phyloP scores from a whole-genome alignment of 2,329 filamentous ascomycete genomes.

The Coniochaeta sp. region DNA sequence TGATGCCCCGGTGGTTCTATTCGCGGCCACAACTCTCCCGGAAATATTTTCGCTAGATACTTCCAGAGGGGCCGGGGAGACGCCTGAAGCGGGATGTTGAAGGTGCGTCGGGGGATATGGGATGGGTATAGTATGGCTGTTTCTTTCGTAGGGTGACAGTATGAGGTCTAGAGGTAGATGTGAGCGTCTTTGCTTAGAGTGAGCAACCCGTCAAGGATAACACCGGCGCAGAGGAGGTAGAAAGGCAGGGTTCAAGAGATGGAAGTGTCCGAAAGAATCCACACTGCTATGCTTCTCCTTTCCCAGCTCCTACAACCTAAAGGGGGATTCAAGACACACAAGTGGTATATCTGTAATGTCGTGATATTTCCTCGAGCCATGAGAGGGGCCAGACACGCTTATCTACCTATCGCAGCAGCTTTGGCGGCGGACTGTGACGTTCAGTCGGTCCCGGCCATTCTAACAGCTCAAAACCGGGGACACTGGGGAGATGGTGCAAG shows the following conservation, averaged over 20 bases:
- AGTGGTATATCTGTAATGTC: background rate
- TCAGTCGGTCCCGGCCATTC: background rate
- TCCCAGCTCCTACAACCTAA: background rate
- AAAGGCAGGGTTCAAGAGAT: background rate
- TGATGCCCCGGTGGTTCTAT: background rate
- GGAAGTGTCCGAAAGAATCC: background rate
- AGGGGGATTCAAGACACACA: background rate
- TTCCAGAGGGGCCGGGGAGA: background rate
- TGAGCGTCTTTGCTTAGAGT: background rate
- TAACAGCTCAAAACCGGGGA: background rate
- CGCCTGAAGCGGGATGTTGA: background rate
- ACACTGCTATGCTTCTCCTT: background rate
- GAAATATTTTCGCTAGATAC: background rate
- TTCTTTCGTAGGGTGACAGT: background rate
- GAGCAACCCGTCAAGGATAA: background rate
- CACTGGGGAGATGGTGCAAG: background rate
- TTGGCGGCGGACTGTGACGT: background rate
- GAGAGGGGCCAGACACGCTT: background rate
- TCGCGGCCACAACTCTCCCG: background rate
- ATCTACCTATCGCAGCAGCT: background rate
- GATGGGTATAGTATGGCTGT: background rate
- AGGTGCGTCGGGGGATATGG: background rate
- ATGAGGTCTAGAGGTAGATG: background rate
- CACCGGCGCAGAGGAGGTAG: background rate
- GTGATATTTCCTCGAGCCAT: background rate